A percentile compares a stretch with the other conserved stretches of the same genome.
Evolutionary conservation across 164 flowering plant genomes (phyloP).

Genomic region (Piper betle): DNA sequence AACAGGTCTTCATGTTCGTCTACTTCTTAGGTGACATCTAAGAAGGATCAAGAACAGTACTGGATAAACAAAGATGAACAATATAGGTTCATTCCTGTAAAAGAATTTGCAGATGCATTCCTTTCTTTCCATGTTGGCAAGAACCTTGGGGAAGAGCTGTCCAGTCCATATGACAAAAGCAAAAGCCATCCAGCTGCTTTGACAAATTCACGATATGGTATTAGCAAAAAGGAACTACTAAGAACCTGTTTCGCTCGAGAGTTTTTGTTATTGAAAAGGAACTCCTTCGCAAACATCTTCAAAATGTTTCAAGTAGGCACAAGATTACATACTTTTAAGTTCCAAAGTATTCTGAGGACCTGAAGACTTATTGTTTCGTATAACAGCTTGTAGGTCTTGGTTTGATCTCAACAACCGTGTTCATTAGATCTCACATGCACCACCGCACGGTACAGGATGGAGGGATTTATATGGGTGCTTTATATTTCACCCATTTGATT

Average conservation of each 20-base stretch:
- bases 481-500: slow-evolving; percentile 16
- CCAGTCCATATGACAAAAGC: slow-evolving; percentile 33
- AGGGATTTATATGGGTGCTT: slow-evolving; percentile 27
- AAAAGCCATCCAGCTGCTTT: slow-evolving; percentile 49
- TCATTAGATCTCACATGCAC: slow-evolving; percentile 32
- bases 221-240: slow-evolving; percentile 27
- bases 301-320: slow-evolving; percentile 25
- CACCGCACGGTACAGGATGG: slow-evolving; percentile 26
- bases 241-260: slow-evolving; percentile 40
- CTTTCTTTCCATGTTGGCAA: slow-evolving; percentile 42
- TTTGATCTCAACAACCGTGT: slow-evolving; percentile 26
- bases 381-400: slow-evolving; percentile 25
- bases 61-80: slow-evolving; percentile 39
- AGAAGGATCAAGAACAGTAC: slow-evolving; percentile 53
- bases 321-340: background rate
- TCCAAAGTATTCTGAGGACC: background rate
- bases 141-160: slow-evolving; percentile 29
- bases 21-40: slow-evolving; percentile 39
- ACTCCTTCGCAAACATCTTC: slow-evolving; percentile 44
- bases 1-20: background rate
- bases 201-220: slow-evolving; percentile 30
- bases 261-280: slow-evolving; percentile 40
- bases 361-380: background rate
- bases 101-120: slow-evolving; percentile 47
- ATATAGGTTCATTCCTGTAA: slow-evolving; percentile 26